Conservation (phyloP, 768 basidiomycete genomes). For the Hygrocybe punicea region DNA sequence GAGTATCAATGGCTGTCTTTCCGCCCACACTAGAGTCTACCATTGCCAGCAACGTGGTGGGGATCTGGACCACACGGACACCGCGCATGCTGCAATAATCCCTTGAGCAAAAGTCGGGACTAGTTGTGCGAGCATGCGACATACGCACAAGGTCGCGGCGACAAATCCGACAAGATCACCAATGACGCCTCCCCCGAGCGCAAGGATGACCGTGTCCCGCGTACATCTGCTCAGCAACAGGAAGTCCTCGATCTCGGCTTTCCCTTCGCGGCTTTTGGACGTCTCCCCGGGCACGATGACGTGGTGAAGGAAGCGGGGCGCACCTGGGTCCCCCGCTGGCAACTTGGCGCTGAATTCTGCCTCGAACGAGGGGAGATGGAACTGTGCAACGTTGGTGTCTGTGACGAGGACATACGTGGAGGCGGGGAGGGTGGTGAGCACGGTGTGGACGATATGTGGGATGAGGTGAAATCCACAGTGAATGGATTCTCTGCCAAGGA, state of each 20-base stretch:
- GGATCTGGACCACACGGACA: conserved; percentile 91
- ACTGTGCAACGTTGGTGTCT: conserved; percentile 81
- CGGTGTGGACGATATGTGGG: conserved; percentile 76
- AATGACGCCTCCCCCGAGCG: conserved; percentile 94
- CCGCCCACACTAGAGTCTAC: conserved; percentile 97
- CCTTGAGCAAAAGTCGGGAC: background rate
- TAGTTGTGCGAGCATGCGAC: background rate
- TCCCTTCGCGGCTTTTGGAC: conserved; percentile 86
- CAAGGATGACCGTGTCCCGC: conserved; percentile 87
- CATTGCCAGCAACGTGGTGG: conserved; percentile 96
- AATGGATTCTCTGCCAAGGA: conserved; percentile 81
- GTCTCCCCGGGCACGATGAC: conserved; percentile 89
- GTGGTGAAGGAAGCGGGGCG: conserved; percentile 70
- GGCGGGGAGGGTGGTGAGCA: conserved; percentile 66
- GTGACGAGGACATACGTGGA: conserved; percentile 91
- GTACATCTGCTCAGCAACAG: conserved; percentile 85
- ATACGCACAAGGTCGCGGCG: conserved; percentile 88
- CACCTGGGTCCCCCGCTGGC: conserved; percentile 22
- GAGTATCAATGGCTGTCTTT: conserved; percentile 99
- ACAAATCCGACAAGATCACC: conserved; percentile 97
- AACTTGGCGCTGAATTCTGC: conserved; percentile 56
- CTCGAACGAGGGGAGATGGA: conserved; percentile 70
- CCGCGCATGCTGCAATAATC: conserved; percentile 80
- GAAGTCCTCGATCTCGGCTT: conserved; percentile 93
- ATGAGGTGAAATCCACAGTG: conserved; percentile 93